These are phyloP conservation scores for Scheffersomyces quercinus DNA, from an alignment of 1,139 yeast genomes.

Conservation along the genomic window DNA sequence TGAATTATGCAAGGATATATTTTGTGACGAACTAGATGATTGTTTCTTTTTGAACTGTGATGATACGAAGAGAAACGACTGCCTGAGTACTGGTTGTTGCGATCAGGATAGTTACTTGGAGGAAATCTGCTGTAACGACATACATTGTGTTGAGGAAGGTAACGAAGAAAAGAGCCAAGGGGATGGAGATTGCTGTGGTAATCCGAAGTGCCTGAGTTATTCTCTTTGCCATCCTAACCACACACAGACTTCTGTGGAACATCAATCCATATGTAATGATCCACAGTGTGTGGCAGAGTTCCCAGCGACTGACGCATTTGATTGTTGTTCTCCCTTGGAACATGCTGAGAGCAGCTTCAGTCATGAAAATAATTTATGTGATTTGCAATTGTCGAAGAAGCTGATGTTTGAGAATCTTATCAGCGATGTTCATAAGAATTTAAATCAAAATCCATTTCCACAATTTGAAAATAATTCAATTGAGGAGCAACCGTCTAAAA, in stretches of 20 bases:
- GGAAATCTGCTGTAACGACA: not conserved
- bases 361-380: conserved; percentile 33
- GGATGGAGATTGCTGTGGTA: conserved; percentile 13
- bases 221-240: not conserved
- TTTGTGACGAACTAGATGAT: conserved; percentile 48
- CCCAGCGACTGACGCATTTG: conserved; percentile 6
- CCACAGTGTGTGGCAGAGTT: conserved; percentile 14
- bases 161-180: conserved; percentile 2
- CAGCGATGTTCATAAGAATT: conserved; percentile 31
- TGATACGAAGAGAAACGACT: conserved; percentile 14
- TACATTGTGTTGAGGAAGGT: conserved; percentile 3
- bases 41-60: conserved; percentile 42
- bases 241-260: not conserved
- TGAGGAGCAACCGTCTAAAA: conserved; percentile 5
- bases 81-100: not conserved
- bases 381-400: conserved; percentile 21
- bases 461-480: not conserved
- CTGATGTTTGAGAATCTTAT: conserved; percentile 38
- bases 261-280: conserved; percentile 18
- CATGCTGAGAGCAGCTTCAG: not conserved
- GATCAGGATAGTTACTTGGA: not conserved
- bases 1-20: conserved; percentile 40
- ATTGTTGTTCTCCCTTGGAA: conserved; percentile 6
- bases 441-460: conserved; percentile 7
- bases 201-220: conserved; percentile 12